phyloP scores from a whole-genome alignment of 2,329 filamentous ascomycete genomes.

The Fusarium tjaetaba region DNA sequence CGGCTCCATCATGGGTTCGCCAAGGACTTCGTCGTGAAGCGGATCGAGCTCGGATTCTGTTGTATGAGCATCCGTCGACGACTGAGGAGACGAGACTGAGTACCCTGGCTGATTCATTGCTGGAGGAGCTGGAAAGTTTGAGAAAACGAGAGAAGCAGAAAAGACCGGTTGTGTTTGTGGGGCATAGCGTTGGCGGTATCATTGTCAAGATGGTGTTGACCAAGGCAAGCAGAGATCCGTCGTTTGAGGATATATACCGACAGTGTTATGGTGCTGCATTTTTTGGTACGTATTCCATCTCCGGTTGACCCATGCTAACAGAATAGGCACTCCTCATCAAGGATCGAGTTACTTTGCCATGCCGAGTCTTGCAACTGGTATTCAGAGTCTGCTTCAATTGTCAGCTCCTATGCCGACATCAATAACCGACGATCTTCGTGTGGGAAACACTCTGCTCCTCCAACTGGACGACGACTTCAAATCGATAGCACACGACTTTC shows the following conservation, averaged over 20 bases:
- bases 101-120: slow-evolving; percentile 57
- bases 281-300: slow-evolving; percentile 55
- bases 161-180: slow-evolving; percentile 68
- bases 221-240: slow-evolving; percentile 53
- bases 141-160: slow-evolving; percentile 48
- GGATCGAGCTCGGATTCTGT: slow-evolving; percentile 58
- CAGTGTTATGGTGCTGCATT: slow-evolving; percentile 71
- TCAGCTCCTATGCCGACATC: slow-evolving; percentile 60
- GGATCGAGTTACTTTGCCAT: slow-evolving; percentile 72
- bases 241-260: slow-evolving; percentile 57
- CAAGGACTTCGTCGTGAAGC: slow-evolving; percentile 62
- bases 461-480: slow-evolving; percentile 65
- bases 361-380: slow-evolving; percentile 63
- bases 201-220: slow-evolving; percentile 67
- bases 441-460: slow-evolving; percentile 60
- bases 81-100: slow-evolving; percentile 54
- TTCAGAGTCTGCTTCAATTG: slow-evolving; percentile 62
- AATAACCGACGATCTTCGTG: slow-evolving; percentile 60
- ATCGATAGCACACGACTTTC: slow-evolving; percentile 65
- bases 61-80: slow-evolving; percentile 61
- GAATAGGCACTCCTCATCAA: slow-evolving; percentile 66
- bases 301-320: background rate
- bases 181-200: slow-evolving; percentile 69
- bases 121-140: slow-evolving; percentile 54
- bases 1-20: slow-evolving; percentile 60